Evolutionary conservation across 2,329 filamentous ascomycete genomes (phyloP).

Genomic region (Spiromastix sp.): DNA sequence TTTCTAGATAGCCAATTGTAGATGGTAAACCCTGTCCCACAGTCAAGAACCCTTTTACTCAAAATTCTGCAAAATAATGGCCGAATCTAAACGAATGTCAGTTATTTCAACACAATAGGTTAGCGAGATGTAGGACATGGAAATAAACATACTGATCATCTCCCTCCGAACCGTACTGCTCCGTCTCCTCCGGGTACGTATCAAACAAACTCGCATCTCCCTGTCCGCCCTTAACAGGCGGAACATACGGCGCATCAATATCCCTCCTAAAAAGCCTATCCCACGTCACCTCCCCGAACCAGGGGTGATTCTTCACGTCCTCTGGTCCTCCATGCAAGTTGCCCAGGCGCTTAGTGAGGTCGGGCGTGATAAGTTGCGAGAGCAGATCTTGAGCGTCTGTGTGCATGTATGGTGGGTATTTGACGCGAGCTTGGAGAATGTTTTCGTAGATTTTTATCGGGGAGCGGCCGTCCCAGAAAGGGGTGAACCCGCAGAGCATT

Average conservation of each 20-base stretch:
- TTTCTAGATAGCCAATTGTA: too few relatives aligned
- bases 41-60: slow-evolving; percentile 20
- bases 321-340: slow-evolving; percentile 84
- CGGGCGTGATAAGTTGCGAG: slow-evolving; percentile 83
- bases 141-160: slow-evolving; percentile 67
- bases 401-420: slow-evolving; percentile 94
- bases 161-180: slow-evolving; percentile 72
- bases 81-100: slow-evolving; percentile 46
- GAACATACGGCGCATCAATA: slow-evolving; percentile 95
- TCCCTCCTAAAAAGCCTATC: slow-evolving; percentile 88
- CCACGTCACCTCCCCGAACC: slow-evolving; percentile 98
- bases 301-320: slow-evolving; percentile 90
- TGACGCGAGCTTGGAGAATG: slow-evolving; percentile 88
- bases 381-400: slow-evolving; percentile 88
- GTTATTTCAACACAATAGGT: slow-evolving; percentile 5
- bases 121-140: background rate
- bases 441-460: slow-evolving; percentile 97
- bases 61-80: slow-evolving; percentile 68
- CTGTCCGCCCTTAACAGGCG: slow-evolving; percentile 83
- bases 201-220: slow-evolving; percentile 97
- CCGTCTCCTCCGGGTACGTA: slow-evolving; percentile 93
- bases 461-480: slow-evolving; percentile 96
- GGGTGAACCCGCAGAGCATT: slow-evolving; percentile 98
- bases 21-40: too few relatives aligned
- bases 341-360: slow-evolving; percentile 87